Percentiles rank a stretch among this genome's conserved stretches.
Conservation (phyloP, 176 grass and related monocot genomes). For the Oryza coarctata region DNA sequence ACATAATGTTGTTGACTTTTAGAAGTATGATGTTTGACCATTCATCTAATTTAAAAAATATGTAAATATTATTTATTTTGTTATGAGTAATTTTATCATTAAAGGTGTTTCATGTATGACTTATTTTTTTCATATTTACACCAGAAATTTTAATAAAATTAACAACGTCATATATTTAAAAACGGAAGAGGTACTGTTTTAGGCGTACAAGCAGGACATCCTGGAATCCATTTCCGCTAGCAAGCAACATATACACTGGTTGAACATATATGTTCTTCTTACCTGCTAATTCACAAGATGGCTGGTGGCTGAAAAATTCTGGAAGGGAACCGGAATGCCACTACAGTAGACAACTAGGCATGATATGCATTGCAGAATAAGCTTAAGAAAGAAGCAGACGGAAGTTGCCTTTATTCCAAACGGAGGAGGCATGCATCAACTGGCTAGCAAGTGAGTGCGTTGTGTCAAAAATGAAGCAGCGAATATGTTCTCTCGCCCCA, state of each 20-base stretch:
- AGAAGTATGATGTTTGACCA: too few relatives aligned
- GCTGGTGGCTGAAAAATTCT: neutral
- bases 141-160: too few relatives aligned
- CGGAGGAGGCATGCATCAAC: neutral
- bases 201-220: neutral
- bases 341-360: neutral
- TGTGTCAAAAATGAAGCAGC: conserved; percentile 19
- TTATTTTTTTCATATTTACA: too few relatives aligned
- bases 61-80: too few relatives aligned
- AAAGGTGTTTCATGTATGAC: too few relatives aligned
- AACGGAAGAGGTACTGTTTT: neutral
- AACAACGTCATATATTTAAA: too few relatives aligned
- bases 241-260: neutral
- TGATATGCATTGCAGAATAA: neutral
- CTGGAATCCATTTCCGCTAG: neutral
- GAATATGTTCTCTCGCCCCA: conserved; percentile 52
- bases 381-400: conserved; percentile 51
- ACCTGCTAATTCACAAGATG: neutral
- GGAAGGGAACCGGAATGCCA: neutral
- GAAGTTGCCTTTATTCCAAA: conserved; percentile 62
- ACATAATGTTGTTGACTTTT: too few relatives aligned
- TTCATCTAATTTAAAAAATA: too few relatives aligned
- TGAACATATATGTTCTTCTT: neutral
- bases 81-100: too few relatives aligned
- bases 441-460: conserved; percentile 17